These are phyloP conservation scores for Stromatinia cepivora DNA, from an alignment of 2,329 filamentous ascomycete genomes.

Conservation along the genomic window DNA sequence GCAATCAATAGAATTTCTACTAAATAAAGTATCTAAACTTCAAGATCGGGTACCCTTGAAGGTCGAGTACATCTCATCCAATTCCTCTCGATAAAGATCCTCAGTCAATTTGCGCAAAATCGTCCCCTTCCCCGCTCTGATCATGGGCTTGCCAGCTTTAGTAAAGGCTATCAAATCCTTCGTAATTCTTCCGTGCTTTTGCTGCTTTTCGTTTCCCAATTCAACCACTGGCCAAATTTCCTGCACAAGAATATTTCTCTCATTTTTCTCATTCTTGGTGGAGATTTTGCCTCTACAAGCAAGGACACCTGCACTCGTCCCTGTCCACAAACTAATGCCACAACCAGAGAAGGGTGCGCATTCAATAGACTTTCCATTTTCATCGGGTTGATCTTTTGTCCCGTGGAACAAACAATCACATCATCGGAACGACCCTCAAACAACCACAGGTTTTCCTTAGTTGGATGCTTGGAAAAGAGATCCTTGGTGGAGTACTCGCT, in stretches of 20 bases:
- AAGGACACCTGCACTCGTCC: not conserved
- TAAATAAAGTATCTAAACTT: too few relatives aligned
- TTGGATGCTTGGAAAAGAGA: slow-evolving; percentile 44
- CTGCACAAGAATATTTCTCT: not conserved
- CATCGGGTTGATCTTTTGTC: slow-evolving; percentile 48
- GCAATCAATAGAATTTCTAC: too few relatives aligned
- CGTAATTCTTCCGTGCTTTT: not conserved
- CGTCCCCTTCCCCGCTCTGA: slow-evolving; percentile 24
- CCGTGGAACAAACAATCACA: slow-evolving; percentile 47
- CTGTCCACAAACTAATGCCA: not conserved
- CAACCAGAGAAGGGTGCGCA: not conserved
- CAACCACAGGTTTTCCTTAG: slow-evolving; percentile 41
- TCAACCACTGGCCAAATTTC: not conserved
- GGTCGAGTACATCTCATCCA: slow-evolving; percentile 17
- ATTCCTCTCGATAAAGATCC: slow-evolving; percentile 17
- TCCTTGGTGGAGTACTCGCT: slow-evolving; percentile 37
- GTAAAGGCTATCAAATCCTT: not conserved
- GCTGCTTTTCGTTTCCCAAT: not conserved
- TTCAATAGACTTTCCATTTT: slow-evolving; percentile 24
- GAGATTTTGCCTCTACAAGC: not conserved
- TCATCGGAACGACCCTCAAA: slow-evolving; percentile 45
- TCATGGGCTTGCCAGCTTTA: slow-evolving; percentile 14
- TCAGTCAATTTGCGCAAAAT: slow-evolving; percentile 16
- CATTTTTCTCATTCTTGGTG: not conserved
- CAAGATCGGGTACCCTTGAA: too few relatives aligned